Percentiles rank a stretch among this genome's conserved stretches.
Evolutionary conservation across 1,139 yeast species (phyloP).

Genomic region (Kurtzmaniella quercitrusa): DNA sequence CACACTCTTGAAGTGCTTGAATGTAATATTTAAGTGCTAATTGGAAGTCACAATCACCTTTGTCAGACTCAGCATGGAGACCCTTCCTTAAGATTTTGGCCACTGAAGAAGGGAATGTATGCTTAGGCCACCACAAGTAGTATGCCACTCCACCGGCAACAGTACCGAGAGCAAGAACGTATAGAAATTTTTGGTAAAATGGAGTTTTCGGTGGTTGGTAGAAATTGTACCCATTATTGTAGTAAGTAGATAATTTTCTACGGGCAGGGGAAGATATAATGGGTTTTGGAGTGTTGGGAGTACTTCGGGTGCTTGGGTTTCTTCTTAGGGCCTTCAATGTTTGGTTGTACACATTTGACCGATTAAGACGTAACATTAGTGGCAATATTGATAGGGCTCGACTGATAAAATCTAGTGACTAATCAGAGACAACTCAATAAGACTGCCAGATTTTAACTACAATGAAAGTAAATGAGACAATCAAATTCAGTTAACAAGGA

Average conservation of each 20-base stretch:
- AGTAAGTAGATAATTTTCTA: not conserved
- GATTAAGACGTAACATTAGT: no score
- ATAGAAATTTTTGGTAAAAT: slow-evolving; percentile 18
- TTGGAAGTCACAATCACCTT: slow-evolving; percentile 58
- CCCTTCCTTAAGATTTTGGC: slow-evolving; percentile 71
- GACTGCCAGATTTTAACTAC: no score
- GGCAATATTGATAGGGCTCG: no score
- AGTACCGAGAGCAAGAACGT: slow-evolving; percentile 24
- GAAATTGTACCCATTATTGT: slow-evolving; percentile 2
- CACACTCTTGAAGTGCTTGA: slow-evolving; percentile 46
- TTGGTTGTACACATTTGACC: no score
- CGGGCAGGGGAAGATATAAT: no score
- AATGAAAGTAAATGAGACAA: no score
- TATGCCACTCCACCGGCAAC: slow-evolving; percentile 35
- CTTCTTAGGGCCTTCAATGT: no score
- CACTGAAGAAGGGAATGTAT: slow-evolving; percentile 50
- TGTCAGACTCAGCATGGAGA: slow-evolving; percentile 78
- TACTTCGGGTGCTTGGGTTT: no score
- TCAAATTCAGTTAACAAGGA: no score
- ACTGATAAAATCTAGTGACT: no score
- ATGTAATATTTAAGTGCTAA: slow-evolving; percentile 68
- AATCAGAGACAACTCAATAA: no score
- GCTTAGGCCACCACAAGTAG: slow-evolving; percentile 61
- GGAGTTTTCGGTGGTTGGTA: slow-evolving; percentile 15
- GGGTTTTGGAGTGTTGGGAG: no score